phyloP scores from a whole-genome alignment of 768 basidiomycete genomes.

The Heimioporus sp. region DNA sequence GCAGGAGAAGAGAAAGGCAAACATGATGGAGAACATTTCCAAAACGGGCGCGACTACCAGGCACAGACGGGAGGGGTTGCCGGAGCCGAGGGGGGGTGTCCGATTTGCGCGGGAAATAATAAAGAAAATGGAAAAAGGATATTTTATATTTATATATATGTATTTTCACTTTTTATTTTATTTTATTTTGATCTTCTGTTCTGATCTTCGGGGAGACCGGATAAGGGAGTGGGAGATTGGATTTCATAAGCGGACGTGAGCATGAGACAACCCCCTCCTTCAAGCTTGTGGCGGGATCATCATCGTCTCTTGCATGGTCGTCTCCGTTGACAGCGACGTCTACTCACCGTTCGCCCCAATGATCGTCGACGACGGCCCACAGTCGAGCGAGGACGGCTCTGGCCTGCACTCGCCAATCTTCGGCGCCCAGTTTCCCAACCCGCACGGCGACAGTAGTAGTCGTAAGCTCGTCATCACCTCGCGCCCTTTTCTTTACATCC shows the following conservation, averaged over 20 bases:
- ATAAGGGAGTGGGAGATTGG: slow-evolving; percentile 25
- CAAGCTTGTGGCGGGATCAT: slow-evolving; percentile 37
- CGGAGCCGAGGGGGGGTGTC: slow-evolving; percentile 21
- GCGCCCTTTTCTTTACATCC: slow-evolving; percentile 39
- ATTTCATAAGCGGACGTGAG: slow-evolving; percentile 43
- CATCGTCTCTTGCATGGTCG: slow-evolving; percentile 50
- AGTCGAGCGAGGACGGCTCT: slow-evolving; percentile 75
- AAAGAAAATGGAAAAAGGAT: slow-evolving; percentile 5
- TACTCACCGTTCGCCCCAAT: slow-evolving; percentile 57
- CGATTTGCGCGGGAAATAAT: slow-evolving; percentile 26
- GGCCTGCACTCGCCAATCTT: slow-evolving; percentile 74
- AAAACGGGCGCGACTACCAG: slow-evolving; percentile 26
- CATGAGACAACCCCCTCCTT: slow-evolving; percentile 42
- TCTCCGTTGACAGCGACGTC: slow-evolving; percentile 50
- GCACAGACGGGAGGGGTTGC: slow-evolving; percentile 22
- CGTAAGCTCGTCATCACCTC: slow-evolving; percentile 42
- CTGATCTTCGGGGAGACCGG: slow-evolving; percentile 30
- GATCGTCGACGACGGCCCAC: slow-evolving; percentile 61
- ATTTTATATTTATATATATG: too few relatives aligned
- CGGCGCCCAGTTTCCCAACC: slow-evolving; percentile 44
- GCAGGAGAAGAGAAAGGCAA: slow-evolving; percentile 27
- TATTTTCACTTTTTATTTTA: too few relatives aligned
- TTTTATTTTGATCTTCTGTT: slow-evolving; percentile 33
- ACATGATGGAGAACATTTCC: slow-evolving; percentile 17
- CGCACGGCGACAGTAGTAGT: slow-evolving; percentile 47